These are phyloP conservation scores for Pseudozyma sp. DNA, from an alignment of 1,284 basidiomycete species.

Conservation along the genomic window DNA sequence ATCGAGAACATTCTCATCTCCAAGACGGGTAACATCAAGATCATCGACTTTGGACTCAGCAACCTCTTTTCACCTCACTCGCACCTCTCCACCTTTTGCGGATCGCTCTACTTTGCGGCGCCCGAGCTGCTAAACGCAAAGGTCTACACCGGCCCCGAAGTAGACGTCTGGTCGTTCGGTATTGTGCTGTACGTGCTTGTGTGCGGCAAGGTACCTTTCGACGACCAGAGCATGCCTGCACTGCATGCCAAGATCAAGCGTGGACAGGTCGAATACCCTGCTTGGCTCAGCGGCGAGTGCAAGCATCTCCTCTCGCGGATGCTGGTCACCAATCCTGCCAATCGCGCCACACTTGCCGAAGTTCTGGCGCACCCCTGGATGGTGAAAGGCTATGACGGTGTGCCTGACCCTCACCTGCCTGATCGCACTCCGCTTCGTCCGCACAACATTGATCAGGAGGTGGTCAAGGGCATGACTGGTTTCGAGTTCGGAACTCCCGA, in stretches of 20 bases:
- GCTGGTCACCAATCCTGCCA: slow-evolving; percentile 92
- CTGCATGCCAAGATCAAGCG: slow-evolving; percentile 99
- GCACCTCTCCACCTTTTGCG: slow-evolving; percentile 94
- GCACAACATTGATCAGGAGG: slow-evolving; percentile 85
- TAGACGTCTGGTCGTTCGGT: slow-evolving; percentile 98
- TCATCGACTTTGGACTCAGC: slow-evolving; percentile 98
- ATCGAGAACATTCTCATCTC: slow-evolving; percentile 99
- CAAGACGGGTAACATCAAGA: slow-evolving; percentile 98
- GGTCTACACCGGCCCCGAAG: slow-evolving; percentile 95
- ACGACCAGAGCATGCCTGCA: slow-evolving; percentile 99
- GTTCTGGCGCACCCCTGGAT: slow-evolving; percentile 96
- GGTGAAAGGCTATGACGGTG: slow-evolving; percentile 83
- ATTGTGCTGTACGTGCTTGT: slow-evolving; percentile 97
- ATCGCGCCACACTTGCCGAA: slow-evolving; percentile 84
- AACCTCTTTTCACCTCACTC: slow-evolving; percentile 89
- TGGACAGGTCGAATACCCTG: slow-evolving; percentile 94
- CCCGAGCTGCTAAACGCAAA: slow-evolving; percentile 96
- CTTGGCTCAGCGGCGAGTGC: slow-evolving; percentile 96
- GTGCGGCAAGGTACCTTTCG: slow-evolving; percentile 98
- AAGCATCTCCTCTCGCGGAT: slow-evolving; percentile 92
- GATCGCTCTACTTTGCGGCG: slow-evolving; percentile 96
- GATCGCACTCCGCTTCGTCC: slow-evolving; percentile 86
- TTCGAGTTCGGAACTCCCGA: slow-evolving; percentile 94
- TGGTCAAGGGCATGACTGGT: slow-evolving; percentile 91
- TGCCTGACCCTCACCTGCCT: slow-evolving; percentile 86